Base-by-base conservation (phyloP, 768 basidiomycete genomes). In the Auricularia sp. region DNA sequence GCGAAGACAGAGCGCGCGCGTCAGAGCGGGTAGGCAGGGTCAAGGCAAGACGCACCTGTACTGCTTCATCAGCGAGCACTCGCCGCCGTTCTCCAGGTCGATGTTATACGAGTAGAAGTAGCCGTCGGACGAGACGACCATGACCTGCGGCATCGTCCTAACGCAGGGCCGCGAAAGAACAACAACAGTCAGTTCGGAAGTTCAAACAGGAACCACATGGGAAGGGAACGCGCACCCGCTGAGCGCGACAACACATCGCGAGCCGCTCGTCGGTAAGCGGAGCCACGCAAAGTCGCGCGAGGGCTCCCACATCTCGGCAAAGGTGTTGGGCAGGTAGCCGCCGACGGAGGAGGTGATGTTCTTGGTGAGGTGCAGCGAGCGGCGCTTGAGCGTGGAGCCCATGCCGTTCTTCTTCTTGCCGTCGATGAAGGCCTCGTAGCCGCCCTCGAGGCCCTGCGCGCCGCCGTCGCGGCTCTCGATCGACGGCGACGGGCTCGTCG, bases 271-370 rank as follows among this genome's bases (percentile, higher is more conserved):
- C 61, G 94, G 93, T 29, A 99, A 74, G 71, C 91, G 86, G 65
- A 96, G 77, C 73, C 83, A 95, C 0, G 96, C 97, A 72, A 98
- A 98, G 72, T 97, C 96, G 6, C 96, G 80, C 42, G 91, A 82
- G 0, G 97, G 97, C 70, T 98, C 97, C 94, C 95, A 99, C 77
- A 98, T 86, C 73, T 97, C 96, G 21, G 93, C 91, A 58, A 98
- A 74, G 1, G 91, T 87, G 68, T 87, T 90, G 0, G 96, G 96
- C 0, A 94, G 80, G 70, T 93, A 93, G 0, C 87, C 88, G 16
- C 93, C 91, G 18, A 93, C 80, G 3, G 88, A 87, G n/a, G 87
- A 80, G 0, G 90, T 87, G 53, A 93, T 72, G 58, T 80, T 83
- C 70, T 89, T 87, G 3, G 90, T 88, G 70, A 93, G 72, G 62